Evolutionary conservation across 352 stramenopile genomes (phyloP), one percentile per base, ranked within the genome.

Genomic region (Globisporangium parvum): DNA sequence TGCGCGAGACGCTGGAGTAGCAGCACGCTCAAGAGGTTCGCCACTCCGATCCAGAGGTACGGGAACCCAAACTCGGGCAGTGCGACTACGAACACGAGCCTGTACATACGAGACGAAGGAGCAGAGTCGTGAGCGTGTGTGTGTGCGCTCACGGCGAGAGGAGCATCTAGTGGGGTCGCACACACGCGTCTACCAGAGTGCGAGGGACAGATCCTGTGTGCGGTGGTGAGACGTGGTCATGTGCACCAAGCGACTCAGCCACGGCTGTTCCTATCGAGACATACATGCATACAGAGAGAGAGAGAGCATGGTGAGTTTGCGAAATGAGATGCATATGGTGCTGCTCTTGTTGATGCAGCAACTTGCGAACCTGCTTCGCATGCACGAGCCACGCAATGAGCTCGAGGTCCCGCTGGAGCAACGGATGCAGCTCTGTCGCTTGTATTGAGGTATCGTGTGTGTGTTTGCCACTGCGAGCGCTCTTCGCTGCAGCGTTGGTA

Each of bases 11-110:
- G 74, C 65, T 92, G 81, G 5, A 88, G 54, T 42, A 63, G 20
- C 23, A 80, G 31, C 28, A 85, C 79, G 2, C 41, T 66, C 8
- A 88, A 45, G 35, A 88, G 37, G 46, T 92, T 92, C 28, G 44
- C 67, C 1, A 85, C 52, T 41, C 72, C 75, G 33, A 80, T 87
- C 77, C 79, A 90, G 41, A 92, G 59, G 53, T 87, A 90, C 15
- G 75, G 63, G 28, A 88, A 75, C 0, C 81, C 81, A 20, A 88
- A 67, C 20, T 85, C 77, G 1, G 70, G 63, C 0, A 75, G 51
- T 63, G 79, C 78, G 14, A 59, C 63, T 42, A 88, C 44, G 55
- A 90, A 92, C 31, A 85, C 58, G 59, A 88, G 68, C 81, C 76
- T 88, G 31, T 11, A 37, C 15, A 11, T 8, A 48, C 53, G 51